Base-by-base conservation (phyloP, 768 basidiomycete genomes). In the Hortiboletus flavorubellus region DNA sequence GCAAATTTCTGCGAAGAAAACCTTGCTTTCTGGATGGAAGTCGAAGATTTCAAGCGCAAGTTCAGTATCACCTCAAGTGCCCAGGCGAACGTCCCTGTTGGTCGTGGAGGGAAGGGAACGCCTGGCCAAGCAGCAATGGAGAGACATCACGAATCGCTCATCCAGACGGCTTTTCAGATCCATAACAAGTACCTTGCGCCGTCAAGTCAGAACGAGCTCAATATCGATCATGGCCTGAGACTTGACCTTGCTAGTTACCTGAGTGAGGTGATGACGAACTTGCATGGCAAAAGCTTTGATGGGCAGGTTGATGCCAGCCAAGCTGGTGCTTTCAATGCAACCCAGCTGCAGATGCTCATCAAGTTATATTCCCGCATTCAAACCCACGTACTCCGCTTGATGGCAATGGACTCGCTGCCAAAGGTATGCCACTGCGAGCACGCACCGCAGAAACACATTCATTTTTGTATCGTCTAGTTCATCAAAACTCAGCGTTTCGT, bases 391-490 rank as follows among this genome's bases (percentile, higher is more conserved):
- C 98, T 98, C 79, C 84, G 96, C 45, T 69, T 99, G 64, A 96
- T 99, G 91, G 94, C 97, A 16, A 96, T 95, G 53, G 97, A 99
- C 72, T 98, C 96, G 8, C 89, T 99, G n/a, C 97, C 97, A 14
- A 96, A 96, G 81, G 91, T 91, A 64, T 30, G 77, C 64, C 34
- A 26, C 18, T 51, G 23, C 40, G 44, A 39, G 44, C 51, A 26
- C 46, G 41, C 49, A 41, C 26, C 16, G 8, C 37, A 53, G 39
- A 53, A 55, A 55, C 58, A 58, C 57, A 15, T 45, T 55, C 45
- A 55, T 56, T 10, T 18, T 35, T 14, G 51, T 21, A 37, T 39
- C 52, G 14, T 46, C 29, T 55, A 93, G 92, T 93, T 93, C 75
- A 90, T 92, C 75, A 93, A 93, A 72, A 91, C 89, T 1, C 81